Conservation (phyloP, 2,329 filamentous ascomycete species). For the Monosporascus sp. region DNA sequence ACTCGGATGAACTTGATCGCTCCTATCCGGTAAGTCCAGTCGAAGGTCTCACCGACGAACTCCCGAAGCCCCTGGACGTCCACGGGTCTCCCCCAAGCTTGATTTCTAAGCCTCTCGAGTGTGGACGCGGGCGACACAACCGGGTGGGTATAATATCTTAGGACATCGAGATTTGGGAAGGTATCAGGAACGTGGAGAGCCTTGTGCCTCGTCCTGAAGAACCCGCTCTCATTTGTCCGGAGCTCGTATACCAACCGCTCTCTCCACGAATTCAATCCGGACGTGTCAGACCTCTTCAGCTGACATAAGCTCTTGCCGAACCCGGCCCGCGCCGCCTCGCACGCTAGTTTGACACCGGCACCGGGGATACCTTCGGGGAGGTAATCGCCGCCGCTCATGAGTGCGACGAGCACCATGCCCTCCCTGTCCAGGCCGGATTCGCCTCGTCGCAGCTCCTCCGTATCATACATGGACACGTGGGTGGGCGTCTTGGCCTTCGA, state of each 20-base stretch:
- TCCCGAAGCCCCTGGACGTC: constrained; percentile 63
- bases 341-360: constrained; percentile 83
- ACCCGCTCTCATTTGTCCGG: constrained; percentile 74
- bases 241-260: constrained; percentile 69
- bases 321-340: constrained; percentile 82
- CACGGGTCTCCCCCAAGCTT: constrained; percentile 59
- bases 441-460: constrained; percentile 44
- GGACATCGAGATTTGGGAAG: constrained; percentile 75
- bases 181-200: constrained; percentile 69
- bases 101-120: constrained; percentile 48
- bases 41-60: constrained; percentile 76
- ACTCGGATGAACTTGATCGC: constrained; percentile 81
- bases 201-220: constrained; percentile 73
- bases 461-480: constrained; percentile 79
- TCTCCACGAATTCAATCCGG: constrained; percentile 65
- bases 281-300: constrained; percentile 54
- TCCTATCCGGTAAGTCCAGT: constrained; percentile 75
- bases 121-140: constrained; percentile 64
- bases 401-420: constrained; percentile 87
- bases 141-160: constrained; percentile 85
- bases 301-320: constrained; percentile 74
- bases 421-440: constrained; percentile 67
- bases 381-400: constrained; percentile 96
- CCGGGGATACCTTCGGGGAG: constrained; percentile 80
- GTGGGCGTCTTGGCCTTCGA: constrained; percentile 66